A percentile compares a stretch with the other conserved stretches of the same genome.
Evolutionary conservation across 192 early-diverging fungal species (phyloP).

Genomic region (Umbelopsis isabellina): DNA sequence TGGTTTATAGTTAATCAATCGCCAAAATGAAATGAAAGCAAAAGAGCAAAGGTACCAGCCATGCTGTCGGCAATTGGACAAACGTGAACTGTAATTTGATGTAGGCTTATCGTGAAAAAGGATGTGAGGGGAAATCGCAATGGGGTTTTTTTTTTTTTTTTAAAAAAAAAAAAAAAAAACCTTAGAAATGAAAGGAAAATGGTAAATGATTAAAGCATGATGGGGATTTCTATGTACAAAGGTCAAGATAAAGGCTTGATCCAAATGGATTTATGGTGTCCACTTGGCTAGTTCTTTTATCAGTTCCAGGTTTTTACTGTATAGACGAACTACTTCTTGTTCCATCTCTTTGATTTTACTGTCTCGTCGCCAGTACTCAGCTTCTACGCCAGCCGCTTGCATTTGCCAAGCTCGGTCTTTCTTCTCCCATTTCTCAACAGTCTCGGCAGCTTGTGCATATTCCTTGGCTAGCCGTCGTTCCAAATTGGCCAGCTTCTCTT

Average conservation of each 20-base stretch:
- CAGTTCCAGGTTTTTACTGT: constrained; percentile 22
- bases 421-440: constrained; percentile 3
- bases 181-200: no score
- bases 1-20: no score
- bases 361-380: constrained; percentile 22
- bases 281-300: constrained; percentile 22
- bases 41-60: no score
- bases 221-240: neutral
- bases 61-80: no score
- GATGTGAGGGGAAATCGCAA: no score
- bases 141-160: no score
- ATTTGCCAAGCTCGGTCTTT: constrained; percentile 21
- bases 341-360: constrained; percentile 27
- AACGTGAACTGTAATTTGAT: no score
- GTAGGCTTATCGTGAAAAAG: no score
- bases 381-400: constrained; percentile 20
- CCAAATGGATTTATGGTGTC: neutral
- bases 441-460: neutral
- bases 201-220: neutral
- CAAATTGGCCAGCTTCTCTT: constrained; percentile 2
- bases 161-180: no score
- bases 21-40: no score
- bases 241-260: neutral
- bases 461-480: constrained; percentile 14
- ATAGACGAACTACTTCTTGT: constrained; percentile 16